Evolutionary conservation across 2,329 filamentous ascomycete genomes (phyloP), one percentile per base, ranked within the genome.

Genomic region (Cyphellophora europaea): DNA sequence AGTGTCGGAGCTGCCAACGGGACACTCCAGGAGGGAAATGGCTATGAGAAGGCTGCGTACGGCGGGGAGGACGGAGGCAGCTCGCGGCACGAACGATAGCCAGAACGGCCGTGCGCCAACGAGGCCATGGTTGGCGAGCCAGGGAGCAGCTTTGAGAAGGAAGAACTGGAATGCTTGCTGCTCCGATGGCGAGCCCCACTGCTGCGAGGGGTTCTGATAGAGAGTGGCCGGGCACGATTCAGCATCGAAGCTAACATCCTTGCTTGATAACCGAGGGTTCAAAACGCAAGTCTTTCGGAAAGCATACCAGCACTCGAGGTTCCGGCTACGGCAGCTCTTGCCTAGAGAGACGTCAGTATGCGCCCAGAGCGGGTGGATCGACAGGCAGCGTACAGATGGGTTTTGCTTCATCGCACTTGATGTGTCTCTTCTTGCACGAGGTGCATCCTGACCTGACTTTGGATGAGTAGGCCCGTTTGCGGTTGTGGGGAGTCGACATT

Each of bases 401-500:
- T n/a, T 25, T 25, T 8, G 21, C 21, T n/a, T 25, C 21, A 25
- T 25, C 21, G 21, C 21, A 25, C n/a, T 25, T 25, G 21, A 25
- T n/a, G 21, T n/a, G 21, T n/a, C 21, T 8, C n/a, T 8, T 8
- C 21, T 25, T 25, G 21, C 21, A 25, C 8, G 21, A 8, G 21
- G n/a, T 25, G n/a, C 21, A 25, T n/a, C 21, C 21, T 8, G 21
- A 25, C 21, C 21, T 25, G 21, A n/a, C n/a, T 25, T 25, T 25
- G 8, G 21, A n/a, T 8, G 21, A 8, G 21, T 25, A 25, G 8
- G 21, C 21, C n/a, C 21, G 21, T 25, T 25, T 25, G 8, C 21
- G 21, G n/a, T n/a, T n/a, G n/a, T n/a, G n/a, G n/a, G n/a, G n/a
- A n/a, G n/a, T n/a, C n/a, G n/a, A n/a, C n/a, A n/a, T n/a, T n/a